Evolutionary conservation across 495 filamentous ascomycete species (phyloP).

Genomic region (Parmelia sp.): DNA sequence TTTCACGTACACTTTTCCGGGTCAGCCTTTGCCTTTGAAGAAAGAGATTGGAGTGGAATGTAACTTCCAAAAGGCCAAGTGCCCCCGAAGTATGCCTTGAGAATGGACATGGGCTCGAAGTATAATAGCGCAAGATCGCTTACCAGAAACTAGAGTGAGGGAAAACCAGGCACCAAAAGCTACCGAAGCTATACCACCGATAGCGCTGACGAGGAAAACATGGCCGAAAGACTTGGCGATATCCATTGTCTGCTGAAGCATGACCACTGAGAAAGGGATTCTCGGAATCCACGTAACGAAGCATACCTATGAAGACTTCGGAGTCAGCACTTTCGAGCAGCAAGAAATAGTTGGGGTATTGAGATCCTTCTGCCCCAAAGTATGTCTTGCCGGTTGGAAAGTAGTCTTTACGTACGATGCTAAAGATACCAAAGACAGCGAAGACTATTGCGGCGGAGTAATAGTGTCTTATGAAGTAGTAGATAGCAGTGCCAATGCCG

Average conservation of each 20-base stretch:
- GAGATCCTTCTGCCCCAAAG: not conserved
- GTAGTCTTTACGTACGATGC: conserved; percentile 46
- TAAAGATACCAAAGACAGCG: conserved; percentile 72
- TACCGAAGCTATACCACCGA: conserved; percentile 68
- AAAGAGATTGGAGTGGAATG: conserved; percentile 32
- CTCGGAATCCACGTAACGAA: conserved; percentile 78
- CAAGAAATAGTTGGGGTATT: not conserved
- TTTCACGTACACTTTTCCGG: conserved; percentile 57
- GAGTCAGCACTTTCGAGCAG: not conserved
- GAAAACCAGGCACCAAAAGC: conserved; percentile 64
- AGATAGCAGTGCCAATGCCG: conserved; percentile 61
- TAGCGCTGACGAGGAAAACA: conserved; percentile 74
- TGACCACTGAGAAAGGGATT: conserved; percentile 83
- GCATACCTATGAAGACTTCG: conserved; percentile 32
- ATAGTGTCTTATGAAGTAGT: conserved; percentile 59
- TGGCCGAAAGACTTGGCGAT: conserved; percentile 76
- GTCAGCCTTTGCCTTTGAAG: conserved; percentile 43
- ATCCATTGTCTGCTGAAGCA: conserved; percentile 84
- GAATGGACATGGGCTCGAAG: not conserved
- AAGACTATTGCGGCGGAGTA: conserved; percentile 83
- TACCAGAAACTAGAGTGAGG: conserved; percentile 48
- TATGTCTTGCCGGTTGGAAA: not conserved
- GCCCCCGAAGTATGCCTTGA: not conserved
- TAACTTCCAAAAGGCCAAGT: not conserved
- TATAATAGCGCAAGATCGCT: not conserved